These are phyloP conservation scores for Tubosaeta sp. DNA, from an alignment of 768 basidiomycete species.

Conservation along the genomic window DNA sequence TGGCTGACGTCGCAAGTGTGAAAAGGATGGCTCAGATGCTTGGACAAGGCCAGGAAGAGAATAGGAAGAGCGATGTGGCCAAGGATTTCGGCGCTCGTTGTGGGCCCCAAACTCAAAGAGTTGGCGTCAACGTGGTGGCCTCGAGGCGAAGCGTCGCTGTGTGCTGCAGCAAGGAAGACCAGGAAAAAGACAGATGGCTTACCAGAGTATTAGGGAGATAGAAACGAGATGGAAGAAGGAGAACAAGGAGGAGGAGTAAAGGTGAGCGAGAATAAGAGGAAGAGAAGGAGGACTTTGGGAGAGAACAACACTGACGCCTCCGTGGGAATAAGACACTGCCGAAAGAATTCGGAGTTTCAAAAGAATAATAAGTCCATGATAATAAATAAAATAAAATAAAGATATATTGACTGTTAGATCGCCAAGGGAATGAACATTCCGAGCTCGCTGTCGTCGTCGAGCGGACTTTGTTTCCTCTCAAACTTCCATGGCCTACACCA, in stretches of 20 bases:
- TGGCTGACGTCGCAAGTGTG: slow-evolving; percentile 29
- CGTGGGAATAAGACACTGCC: slow-evolving; percentile 34
- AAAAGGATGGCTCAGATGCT: slow-evolving; percentile 1
- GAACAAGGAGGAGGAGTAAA: slow-evolving; percentile 18
- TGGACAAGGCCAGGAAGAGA: background rate
- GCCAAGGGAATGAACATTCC: slow-evolving; percentile 6
- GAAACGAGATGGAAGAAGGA: slow-evolving; percentile 10
- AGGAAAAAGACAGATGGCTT: slow-evolving; percentile 10
- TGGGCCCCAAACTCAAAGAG: slow-evolving; percentile 5
- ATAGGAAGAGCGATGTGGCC: background rate
- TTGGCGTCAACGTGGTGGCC: slow-evolving; percentile 26
- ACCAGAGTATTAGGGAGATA: slow-evolving; percentile 20
- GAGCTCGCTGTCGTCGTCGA: slow-evolving; percentile 5
- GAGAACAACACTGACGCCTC: slow-evolving; percentile 41
- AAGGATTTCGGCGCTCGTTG: slow-evolving; percentile 4
- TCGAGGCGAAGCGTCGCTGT: slow-evolving; percentile 20
- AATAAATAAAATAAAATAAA: background rate
- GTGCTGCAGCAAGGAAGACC: slow-evolving; percentile 8
- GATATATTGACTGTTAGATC: background rate
- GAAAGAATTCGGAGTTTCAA: slow-evolving; percentile 44
- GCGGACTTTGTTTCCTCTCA: slow-evolving; percentile 15
- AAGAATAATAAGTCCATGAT: slow-evolving; percentile 16
- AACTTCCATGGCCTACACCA: slow-evolving; percentile 48
- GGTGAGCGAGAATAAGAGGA: slow-evolving; percentile 28
- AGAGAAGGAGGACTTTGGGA: slow-evolving; percentile 32